Conservation (phyloP, 257 asterid species). For the Lavandula angustifolia region DNA sequence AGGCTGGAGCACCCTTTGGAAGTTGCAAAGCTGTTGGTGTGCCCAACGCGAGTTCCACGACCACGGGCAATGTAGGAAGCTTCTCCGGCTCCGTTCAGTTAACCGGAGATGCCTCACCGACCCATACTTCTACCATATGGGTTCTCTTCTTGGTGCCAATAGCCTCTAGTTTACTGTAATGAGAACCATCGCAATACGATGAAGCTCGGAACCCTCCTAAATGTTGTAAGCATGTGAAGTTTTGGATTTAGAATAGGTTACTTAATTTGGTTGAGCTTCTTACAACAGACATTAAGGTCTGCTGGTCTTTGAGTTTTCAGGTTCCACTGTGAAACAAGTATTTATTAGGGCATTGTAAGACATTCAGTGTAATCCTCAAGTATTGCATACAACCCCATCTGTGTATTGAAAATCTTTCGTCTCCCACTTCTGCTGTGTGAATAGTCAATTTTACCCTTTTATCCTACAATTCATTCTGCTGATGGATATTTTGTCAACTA, state of each 20-base stretch:
- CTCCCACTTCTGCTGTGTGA: no score
- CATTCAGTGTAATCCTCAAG: constrained; percentile 1
- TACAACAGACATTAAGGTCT: constrained; percentile 12
- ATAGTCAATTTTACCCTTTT: no score
- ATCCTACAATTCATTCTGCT: no score
- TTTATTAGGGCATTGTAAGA: constrained; percentile 26
- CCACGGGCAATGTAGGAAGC: constrained; percentile 60
- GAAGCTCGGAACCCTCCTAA: constrained; percentile 24
- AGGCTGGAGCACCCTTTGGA: constrained; percentile 85
- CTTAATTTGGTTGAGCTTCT: constrained; percentile 27
- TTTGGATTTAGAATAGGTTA: constrained; percentile 49
- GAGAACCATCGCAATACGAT: constrained; percentile 21
- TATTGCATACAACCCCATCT: not conserved
- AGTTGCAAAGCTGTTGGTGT: constrained; percentile 62
- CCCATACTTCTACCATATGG: constrained; percentile 34
- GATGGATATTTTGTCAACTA: no score
- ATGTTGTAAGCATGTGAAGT: constrained; percentile 34
- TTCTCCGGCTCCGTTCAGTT: constrained; percentile 94
- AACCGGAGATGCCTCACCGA: constrained; percentile 62
- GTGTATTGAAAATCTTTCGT: not conserved
- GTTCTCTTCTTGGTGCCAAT: constrained; percentile 38
- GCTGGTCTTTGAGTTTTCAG: constrained; percentile 27
- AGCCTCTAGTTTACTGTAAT: constrained; percentile 37
- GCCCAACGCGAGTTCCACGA: constrained; percentile 50
- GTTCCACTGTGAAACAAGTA: constrained; percentile 21